phyloP scores from a whole-genome alignment of 805 yeast species.

The Lachancea fermentati region DNA sequence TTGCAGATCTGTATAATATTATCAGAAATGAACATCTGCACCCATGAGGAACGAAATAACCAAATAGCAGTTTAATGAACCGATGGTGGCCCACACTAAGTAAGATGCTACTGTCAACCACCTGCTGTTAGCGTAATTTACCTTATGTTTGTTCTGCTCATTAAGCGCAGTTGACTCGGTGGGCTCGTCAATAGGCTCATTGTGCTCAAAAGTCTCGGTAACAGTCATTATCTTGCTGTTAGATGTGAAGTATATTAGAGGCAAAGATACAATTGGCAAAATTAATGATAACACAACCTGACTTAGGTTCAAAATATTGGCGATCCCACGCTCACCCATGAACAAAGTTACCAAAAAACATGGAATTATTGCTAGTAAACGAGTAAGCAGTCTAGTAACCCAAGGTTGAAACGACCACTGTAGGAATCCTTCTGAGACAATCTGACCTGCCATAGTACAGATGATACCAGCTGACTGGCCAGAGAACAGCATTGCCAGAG shows the following conservation, averaged over 20 bases:
- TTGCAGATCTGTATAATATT: too few relatives aligned
- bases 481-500: slow-evolving; percentile 78
- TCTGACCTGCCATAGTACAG: slow-evolving; percentile 89
- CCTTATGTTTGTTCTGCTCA: slow-evolving; percentile 29
- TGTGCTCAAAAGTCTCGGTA: slow-evolving; percentile 25
- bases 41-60: slow-evolving; percentile 47
- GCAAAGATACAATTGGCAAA: slow-evolving; percentile 84
- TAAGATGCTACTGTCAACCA: slow-evolving; percentile 49
- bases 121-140: slow-evolving; percentile 68
- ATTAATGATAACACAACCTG: slow-evolving; percentile 80
- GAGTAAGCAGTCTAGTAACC: slow-evolving; percentile 68
- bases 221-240: slow-evolving; percentile 62
- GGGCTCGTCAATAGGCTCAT: slow-evolving; percentile 20
- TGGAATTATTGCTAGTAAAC: slow-evolving; percentile 81
- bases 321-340: slow-evolving; percentile 78
- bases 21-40: slow-evolving; percentile 46
- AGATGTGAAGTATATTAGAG: slow-evolving; percentile 76
- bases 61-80: slow-evolving; percentile 66
- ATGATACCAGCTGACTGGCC: slow-evolving; percentile 97
- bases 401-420: slow-evolving; percentile 80
- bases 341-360: slow-evolving; percentile 67
- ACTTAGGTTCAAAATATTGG: slow-evolving; percentile 66
- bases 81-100: slow-evolving; percentile 63
- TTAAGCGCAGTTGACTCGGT: slow-evolving; percentile 25
- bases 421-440: slow-evolving; percentile 86